These are phyloP conservation scores for Malus fusca DNA, from an alignment of 306 rosid species.

Conservation along the genomic window DNA sequence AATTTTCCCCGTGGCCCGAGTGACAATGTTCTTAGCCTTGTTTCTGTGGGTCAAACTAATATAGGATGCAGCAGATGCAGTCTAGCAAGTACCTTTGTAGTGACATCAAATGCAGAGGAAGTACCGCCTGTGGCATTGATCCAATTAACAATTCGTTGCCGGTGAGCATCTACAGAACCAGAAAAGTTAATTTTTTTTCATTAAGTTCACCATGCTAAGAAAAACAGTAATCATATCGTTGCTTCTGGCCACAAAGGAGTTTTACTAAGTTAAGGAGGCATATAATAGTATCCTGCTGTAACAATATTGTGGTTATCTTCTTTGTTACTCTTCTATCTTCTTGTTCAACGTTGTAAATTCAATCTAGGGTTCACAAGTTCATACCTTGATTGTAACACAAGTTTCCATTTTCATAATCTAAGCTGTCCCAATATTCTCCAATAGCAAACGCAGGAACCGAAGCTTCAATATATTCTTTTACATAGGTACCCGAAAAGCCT, in stretches of 20 bases:
- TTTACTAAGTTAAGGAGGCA: neutral
- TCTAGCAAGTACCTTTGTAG: constrained; percentile 52
- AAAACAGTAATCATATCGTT: neutral
- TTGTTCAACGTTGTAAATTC: neutral
- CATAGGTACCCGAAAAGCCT: constrained; percentile 63
- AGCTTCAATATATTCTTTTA: constrained; percentile 70
- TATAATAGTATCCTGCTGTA: neutral
- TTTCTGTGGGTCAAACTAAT: neutral
- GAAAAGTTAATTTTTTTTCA: neutral
- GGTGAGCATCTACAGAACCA: constrained; percentile 50
- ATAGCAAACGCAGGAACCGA: constrained; percentile 60
- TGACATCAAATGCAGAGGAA: constrained; percentile 74
- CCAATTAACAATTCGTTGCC: constrained; percentile 74
- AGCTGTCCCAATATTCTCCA: constrained; percentile 86
- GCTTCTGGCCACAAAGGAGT: neutral
- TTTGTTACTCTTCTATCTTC: neutral
- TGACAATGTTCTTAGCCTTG: neutral
- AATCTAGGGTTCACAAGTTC: constrained; percentile 8
- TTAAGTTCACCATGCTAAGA: too few species aligned
- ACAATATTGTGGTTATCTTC: neutral
- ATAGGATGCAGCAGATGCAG: neutral
- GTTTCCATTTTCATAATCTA: constrained; percentile 53
- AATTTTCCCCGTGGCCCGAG: neutral
- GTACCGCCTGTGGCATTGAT: constrained; percentile 71
- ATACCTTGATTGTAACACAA: constrained; percentile 74